A percentile compares a stretch with the other conserved stretches of the same genome.
Evolutionary conservation across 768 basidiomycete species (phyloP).

Genomic region (Fistulinella prunicolor): DNA sequence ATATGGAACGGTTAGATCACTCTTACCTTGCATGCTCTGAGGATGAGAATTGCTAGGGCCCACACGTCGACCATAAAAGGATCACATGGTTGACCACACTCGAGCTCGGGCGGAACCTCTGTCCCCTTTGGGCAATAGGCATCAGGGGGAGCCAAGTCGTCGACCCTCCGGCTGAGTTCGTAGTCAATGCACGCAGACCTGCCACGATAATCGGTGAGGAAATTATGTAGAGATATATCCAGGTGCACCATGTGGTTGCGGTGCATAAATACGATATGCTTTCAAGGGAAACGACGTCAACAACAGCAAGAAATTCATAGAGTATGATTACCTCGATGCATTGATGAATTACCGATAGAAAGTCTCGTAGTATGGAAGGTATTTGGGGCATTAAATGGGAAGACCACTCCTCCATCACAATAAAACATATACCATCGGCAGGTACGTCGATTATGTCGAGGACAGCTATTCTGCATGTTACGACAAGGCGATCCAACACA

Average conservation of each 20-base stretch:
- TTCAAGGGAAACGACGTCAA: constrained; percentile 3
- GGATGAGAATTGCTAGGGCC: constrained; percentile 63
- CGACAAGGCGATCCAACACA: not conserved
- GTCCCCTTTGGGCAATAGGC: constrained; percentile 51
- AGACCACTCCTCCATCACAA: constrained; percentile 83
- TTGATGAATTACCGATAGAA: constrained; percentile 58
- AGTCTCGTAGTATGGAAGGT: constrained; percentile 50
- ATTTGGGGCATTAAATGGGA: constrained; percentile 52
- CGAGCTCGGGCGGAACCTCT: constrained; percentile 71
- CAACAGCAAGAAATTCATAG: not conserved
- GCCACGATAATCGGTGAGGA: constrained; percentile 62
- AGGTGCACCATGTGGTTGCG: constrained; percentile 61
- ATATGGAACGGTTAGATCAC: not conserved
- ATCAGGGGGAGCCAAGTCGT: constrained; percentile 34
- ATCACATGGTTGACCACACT: constrained; percentile 45
- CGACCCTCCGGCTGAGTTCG: constrained; percentile 59
- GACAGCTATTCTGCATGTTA: constrained; percentile 46
- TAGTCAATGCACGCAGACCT: constrained; percentile 74
- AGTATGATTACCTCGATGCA: constrained; percentile 57
- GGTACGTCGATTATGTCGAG: constrained; percentile 57
- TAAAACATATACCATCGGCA: constrained; percentile 54
- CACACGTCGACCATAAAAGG: constrained; percentile 75
- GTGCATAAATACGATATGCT: constrained; percentile 76
- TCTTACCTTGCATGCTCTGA: constrained; percentile 63
- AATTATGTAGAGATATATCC: constrained; percentile 68